These are phyloP conservation scores for Helicostylum pulchrum DNA, from an alignment of 192 early-diverging fungal species.

Conservation along the genomic window DNA sequence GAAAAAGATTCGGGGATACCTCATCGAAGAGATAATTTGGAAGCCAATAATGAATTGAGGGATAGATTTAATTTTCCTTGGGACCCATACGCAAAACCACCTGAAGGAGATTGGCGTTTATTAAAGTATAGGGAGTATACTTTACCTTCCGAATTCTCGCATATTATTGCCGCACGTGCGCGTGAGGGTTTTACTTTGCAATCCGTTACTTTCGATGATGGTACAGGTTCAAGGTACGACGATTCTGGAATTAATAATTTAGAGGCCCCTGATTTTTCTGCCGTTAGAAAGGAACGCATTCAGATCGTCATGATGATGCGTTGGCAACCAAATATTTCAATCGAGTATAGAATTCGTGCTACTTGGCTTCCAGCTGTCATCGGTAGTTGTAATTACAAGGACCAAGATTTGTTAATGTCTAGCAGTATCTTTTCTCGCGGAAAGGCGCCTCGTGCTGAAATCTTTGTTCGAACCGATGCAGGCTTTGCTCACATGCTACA, in stretches of 20 bases:
- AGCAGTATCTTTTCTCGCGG: constrained; percentile 24
- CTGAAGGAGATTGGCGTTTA: constrained; percentile 57
- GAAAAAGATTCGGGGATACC: constrained; percentile 11
- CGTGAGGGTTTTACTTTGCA: constrained; percentile 72
- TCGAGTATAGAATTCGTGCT: constrained; percentile 68
- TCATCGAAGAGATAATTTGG: neutral
- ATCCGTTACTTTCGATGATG: constrained; percentile 48
- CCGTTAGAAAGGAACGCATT: constrained; percentile 24
- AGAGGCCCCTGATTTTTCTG: neutral
- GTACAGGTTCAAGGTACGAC: constrained; percentile 25
- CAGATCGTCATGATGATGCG: constrained; percentile 63
- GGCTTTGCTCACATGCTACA: constrained; percentile 34
- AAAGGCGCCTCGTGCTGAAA: constrained; percentile 25
- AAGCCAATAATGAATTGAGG: neutral
- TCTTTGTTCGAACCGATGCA: constrained; percentile 27
- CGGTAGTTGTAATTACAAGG: neutral
- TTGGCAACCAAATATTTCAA: constrained; percentile 72
- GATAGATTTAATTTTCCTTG: constrained; percentile 58
- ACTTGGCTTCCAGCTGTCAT: constrained; percentile 31
- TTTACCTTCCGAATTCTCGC: constrained; percentile 55
- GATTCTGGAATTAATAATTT: constrained; percentile 5
- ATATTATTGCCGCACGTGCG: constrained; percentile 64
- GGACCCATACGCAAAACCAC: constrained; percentile 60
- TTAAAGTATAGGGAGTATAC: constrained; percentile 66
- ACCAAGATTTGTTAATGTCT: constrained; percentile 5